Evolutionary conservation across 345 rosid genomes (phyloP).

Genomic region (Anacardium occidentale): DNA sequence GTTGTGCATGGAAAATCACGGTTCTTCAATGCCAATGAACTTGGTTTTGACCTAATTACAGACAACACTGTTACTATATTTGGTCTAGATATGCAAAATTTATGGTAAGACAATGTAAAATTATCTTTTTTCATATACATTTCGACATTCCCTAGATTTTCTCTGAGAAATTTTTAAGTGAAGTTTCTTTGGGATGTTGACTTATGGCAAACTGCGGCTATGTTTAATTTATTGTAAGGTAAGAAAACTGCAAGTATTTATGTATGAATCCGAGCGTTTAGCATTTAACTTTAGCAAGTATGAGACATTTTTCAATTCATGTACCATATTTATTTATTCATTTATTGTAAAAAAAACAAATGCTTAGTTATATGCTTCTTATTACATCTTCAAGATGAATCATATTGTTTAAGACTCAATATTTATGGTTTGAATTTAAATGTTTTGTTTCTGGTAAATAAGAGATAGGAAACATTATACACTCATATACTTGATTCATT

Average conservation of each 20-base stretch:
- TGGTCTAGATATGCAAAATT: neutral
- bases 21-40: neutral
- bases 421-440: neutral
- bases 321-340: too few relatives aligned
- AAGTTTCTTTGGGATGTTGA: neutral
- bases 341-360: too few relatives aligned
- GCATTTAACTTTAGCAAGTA: too few relatives aligned
- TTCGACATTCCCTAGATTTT: neutral
- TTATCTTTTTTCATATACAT: neutral
- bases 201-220: too few relatives aligned
- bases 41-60: neutral
- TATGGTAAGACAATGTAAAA: neutral
- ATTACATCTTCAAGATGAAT: too few relatives aligned
- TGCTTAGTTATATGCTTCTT: too few relatives aligned
- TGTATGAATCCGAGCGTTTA: too few relatives aligned
- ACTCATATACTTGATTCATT: neutral
- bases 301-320: too few relatives aligned
- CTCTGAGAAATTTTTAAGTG: neutral
- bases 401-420: too few relatives aligned
- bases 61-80: neutral
- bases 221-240: too few relatives aligned
- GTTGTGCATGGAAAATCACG: conserved; percentile 5
- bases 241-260: too few relatives aligned
- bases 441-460: too few relatives aligned
- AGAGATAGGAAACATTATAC: neutral